Conservation (phyloP, 768 basidiomycete species). For the Lentinus tigrinus region DNA sequence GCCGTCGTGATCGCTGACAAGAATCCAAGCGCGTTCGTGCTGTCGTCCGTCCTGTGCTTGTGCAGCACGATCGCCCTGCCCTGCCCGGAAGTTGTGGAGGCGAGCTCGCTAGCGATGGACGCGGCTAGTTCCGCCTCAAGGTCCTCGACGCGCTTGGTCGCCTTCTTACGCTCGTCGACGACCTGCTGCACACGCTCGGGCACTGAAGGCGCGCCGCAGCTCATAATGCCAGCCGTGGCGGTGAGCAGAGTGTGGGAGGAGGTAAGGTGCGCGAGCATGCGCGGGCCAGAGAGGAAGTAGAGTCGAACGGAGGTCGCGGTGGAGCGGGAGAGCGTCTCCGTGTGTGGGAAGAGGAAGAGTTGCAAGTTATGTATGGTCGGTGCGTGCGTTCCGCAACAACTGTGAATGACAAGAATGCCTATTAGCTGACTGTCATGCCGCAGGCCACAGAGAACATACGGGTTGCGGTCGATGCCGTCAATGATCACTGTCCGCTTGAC, state of each 20-base stretch:
- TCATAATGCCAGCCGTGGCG: conserved; percentile 57
- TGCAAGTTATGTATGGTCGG: conserved; percentile 74
- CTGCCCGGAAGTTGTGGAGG: not conserved
- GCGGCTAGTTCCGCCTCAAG: conserved; percentile 70
- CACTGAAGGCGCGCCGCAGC: conserved; percentile 64
- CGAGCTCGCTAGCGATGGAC: conserved; percentile 37
- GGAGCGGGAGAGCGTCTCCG: conserved; percentile 62
- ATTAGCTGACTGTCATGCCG: too few species aligned
- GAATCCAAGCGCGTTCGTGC: conserved; percentile 55
- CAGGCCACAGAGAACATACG: conserved; percentile 43
- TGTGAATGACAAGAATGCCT: conserved; percentile 26
- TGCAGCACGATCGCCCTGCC: conserved; percentile 37
- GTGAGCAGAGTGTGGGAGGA: conserved; percentile 57
- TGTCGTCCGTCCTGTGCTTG: conserved; percentile 62
- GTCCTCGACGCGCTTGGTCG: conserved; percentile 68
- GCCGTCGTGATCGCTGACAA: conserved; percentile 56
- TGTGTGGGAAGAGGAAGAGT: conserved; percentile 69
- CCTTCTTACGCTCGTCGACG: conserved; percentile 62
- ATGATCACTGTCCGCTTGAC: conserved; percentile 81
- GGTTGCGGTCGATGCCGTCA: conserved; percentile 77
- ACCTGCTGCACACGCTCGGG: conserved; percentile 68
- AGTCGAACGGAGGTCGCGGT: conserved; percentile 66
- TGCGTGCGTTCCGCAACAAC: conserved; percentile 84
- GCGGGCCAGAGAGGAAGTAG: conserved; percentile 81
- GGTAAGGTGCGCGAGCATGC: conserved; percentile 63